Base-by-base conservation (phyloP, 768 basidiomycete genomes). In the Austroboletus festivus region DNA sequence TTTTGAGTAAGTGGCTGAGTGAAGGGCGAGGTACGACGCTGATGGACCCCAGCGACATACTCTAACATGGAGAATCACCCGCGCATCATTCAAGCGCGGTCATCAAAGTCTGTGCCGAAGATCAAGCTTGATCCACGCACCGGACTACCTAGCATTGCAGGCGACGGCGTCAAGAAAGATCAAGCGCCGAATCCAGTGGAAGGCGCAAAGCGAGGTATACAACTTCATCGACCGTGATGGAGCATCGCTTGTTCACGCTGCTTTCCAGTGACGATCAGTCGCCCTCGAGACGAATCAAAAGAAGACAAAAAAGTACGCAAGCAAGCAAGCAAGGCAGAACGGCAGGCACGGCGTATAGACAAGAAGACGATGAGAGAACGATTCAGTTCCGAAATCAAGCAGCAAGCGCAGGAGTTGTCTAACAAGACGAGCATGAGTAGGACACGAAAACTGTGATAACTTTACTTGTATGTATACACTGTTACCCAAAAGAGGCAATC, bases 21-120 rank as follows among this genome's bases (percentile, higher is more conserved):
- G 30, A 18, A 15, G 22, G 15, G 18, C 38, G 26, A 2, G 22
- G 26, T 37, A 22, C 12, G 40, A 16, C 44, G 50, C 50, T 52
- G 56, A 54, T 38, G n/a, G 35, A 38, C 42, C 24, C 18, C 61
- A 96, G 95, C 88, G 9, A 97, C 94, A 10, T 94, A 93, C 63
- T 87, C 92, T n/a, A 99, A 96, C 62, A 75, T 97, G 7, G 96
- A 96, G 65, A 99, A 99, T 60, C 96, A 98, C 64, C 96, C 96
- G 0, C 81, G 86, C 9, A 71, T 96, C 26, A 93, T 99, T 50
- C 79, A 82, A 21, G 81, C 84, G 18, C 74, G 84, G 28, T 76
- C 81, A 50, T 60, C 68, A 34, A 76, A 72, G 58, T 69, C 71
- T 19, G 75, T 78, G 0, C 74, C 83, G 0, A 86, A 80, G 64